Percentiles rank a stretch among this genome's conserved stretches.
phyloP scores from a whole-genome alignment of 768 basidiomycete genomes.

The Rubroboletus pulcherrimus region DNA sequence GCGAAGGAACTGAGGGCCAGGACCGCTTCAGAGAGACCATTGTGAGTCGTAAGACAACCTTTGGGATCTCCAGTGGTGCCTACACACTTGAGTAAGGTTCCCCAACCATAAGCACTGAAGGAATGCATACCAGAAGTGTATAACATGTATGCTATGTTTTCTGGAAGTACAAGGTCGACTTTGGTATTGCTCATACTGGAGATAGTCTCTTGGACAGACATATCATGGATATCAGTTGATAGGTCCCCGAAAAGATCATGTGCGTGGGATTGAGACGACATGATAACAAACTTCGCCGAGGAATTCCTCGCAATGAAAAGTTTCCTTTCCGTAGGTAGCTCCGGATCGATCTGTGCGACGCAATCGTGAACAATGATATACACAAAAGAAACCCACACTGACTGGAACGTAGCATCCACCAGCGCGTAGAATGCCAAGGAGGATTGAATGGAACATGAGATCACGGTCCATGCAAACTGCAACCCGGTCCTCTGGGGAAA shows the following conservation, averaged over 20 bases:
- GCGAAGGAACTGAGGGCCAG: constrained; percentile 26
- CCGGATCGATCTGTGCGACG: constrained; percentile 45
- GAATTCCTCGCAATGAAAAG: constrained; percentile 43
- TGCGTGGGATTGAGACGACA: constrained; percentile 19
- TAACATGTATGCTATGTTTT: constrained; percentile 41
- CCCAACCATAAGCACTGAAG: neutral
- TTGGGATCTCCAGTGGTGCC: constrained; percentile 53
- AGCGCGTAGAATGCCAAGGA: constrained; percentile 44
- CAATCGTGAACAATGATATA: neutral
- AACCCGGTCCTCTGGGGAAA: constrained; percentile 39
- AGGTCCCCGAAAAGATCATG: constrained; percentile 18
- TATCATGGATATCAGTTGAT: constrained; percentile 20
- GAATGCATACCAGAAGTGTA: constrained; percentile 44
- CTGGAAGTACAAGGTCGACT: constrained; percentile 28
- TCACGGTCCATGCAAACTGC: constrained; percentile 45
- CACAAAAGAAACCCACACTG: constrained; percentile 11
- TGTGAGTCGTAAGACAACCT: constrained; percentile 42
- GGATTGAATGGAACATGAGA: constrained; percentile 38
- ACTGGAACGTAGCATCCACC: constrained; percentile 54
- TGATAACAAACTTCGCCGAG: constrained; percentile 39
- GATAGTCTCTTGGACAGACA: constrained; percentile 27
- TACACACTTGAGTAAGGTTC: constrained; percentile 12
- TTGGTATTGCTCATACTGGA: constrained; percentile 25
- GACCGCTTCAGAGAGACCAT: constrained; percentile 32
- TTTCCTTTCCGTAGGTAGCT: constrained; percentile 44